Percentiles rank a stretch among this genome's conserved stretches.
These are phyloP conservation scores for Terana coerulea DNA, from an alignment of 768 basidiomycete genomes.

Conservation along the genomic window DNA sequence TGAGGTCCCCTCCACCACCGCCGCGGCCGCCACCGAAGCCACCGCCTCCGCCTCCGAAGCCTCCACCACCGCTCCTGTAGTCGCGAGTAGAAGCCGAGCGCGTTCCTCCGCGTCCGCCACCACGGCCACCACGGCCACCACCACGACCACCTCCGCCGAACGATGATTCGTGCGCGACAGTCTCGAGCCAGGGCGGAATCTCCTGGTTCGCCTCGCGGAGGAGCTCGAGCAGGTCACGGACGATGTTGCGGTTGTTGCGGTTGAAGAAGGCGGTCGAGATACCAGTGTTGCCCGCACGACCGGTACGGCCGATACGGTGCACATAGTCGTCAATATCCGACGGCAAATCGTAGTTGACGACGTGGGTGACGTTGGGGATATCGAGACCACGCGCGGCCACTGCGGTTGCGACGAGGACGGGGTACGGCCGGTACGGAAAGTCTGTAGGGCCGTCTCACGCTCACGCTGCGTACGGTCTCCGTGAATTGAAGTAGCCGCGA, in stretches of 20 bases:
- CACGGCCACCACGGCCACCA: conserved; percentile 51
- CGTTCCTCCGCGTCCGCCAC: conserved; percentile 49
- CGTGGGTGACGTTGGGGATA: conserved; percentile 98
- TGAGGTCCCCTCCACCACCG: conserved; percentile 28
- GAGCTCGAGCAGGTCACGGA: conserved; percentile 87
- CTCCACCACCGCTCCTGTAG: conserved; percentile 34
- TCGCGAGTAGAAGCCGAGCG: conserved; percentile 35
- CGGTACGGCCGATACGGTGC: conserved; percentile 96
- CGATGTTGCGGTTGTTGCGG: conserved; percentile 89
- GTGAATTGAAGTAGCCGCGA: conserved; percentile 95
- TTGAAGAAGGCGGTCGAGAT: conserved; percentile 95
- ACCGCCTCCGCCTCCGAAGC: conserved; percentile 32
- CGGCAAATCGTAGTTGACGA: conserved; percentile 97
- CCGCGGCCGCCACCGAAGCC: conserved; percentile 28
- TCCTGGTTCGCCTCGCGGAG: conserved; percentile 96
- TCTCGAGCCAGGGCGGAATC: conserved; percentile 87
- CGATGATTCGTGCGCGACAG: conserved; percentile 75
- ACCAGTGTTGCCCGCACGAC: conserved; percentile 98
- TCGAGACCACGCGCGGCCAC: conserved; percentile 99
- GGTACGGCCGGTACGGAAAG: conserved; percentile 92
- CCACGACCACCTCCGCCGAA: conserved; percentile 60
- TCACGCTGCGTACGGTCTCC: conserved; percentile 98
- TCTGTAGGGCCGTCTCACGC: conserved; percentile 92
- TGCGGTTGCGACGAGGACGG: conserved; percentile 96
- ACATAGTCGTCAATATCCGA: conserved; percentile 99